A percentile compares a stretch with the other conserved stretches of the same genome.
Conservation (phyloP, 129 eudicot species). For the Pulicaria dysenterica region DNA sequence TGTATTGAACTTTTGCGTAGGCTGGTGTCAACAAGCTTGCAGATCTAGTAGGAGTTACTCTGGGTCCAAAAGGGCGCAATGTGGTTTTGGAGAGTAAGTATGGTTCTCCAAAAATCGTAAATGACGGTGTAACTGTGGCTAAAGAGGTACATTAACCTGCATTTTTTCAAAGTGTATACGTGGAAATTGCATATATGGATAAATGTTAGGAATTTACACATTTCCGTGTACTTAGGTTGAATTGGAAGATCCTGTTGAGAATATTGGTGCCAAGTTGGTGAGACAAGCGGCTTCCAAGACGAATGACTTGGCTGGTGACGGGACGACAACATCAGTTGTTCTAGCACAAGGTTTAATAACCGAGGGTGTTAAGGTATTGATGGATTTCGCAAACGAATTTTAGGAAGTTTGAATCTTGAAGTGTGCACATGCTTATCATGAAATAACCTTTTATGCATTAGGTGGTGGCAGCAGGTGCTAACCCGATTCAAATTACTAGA, state of each 20-base stretch:
- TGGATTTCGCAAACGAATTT: background rate
- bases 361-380: constrained; percentile 74
- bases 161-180: background rate
- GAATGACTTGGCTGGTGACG: constrained; percentile 86
- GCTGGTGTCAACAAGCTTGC: constrained; percentile 55
- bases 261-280: constrained; percentile 73
- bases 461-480: constrained; percentile 69
- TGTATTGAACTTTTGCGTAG: constrained; percentile 11
- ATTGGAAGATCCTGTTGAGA: constrained; percentile 73
- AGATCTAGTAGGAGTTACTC: constrained; percentile 47
- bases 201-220: background rate
- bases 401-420: background rate
- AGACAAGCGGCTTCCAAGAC: constrained; percentile 82
- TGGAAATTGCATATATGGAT: background rate
- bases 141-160: constrained; percentile 36
- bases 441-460: constrained; percentile 21
- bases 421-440: background rate
- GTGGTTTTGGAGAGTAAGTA: constrained; percentile 69
- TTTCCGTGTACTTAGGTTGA: constrained; percentile 42
- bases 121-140: constrained; percentile 65
- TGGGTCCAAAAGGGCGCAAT: constrained; percentile 71
- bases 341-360: constrained; percentile 74
- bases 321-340: constrained; percentile 81
- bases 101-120: constrained; percentile 55
- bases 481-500: constrained; percentile 49